These are phyloP conservation scores for Auricularia sp. DNA, from an alignment of 768 basidiomycete species.

Conservation along the genomic window DNA sequence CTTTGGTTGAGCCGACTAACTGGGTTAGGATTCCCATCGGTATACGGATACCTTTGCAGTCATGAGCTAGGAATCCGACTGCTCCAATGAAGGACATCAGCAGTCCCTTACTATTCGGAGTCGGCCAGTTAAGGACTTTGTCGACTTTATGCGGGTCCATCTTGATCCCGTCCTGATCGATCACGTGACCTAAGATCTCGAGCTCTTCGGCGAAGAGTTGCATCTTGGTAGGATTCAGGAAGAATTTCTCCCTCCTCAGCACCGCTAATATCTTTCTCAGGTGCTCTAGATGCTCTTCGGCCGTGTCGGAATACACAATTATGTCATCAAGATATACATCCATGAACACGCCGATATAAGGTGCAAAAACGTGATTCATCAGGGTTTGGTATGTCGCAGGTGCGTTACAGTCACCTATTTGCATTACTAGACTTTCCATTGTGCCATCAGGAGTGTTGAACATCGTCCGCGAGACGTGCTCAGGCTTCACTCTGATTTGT, in stretches of 20 bases:
- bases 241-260: slow-evolving; percentile 9
- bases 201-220: neutral
- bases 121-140: neutral
- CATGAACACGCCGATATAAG: slow-evolving; percentile 23
- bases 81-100: slow-evolving; percentile 1
- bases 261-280: slow-evolving; percentile 6
- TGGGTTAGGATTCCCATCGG: neutral
- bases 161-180: neutral
- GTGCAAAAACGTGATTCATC: slow-evolving; percentile 32
- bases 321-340: slow-evolving; percentile 29
- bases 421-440: slow-evolving; percentile 33
- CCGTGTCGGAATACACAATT: slow-evolving; percentile 22
- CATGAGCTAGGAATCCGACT: neutral
- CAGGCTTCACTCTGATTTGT: slow-evolving; percentile 19
- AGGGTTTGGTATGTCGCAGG: slow-evolving; percentile 33
- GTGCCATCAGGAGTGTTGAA: slow-evolving; percentile 33
- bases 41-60: neutral
- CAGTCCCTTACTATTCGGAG: neutral
- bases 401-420: slow-evolving; percentile 24
- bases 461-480: slow-evolving; percentile 15
- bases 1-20: neutral
- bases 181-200: slow-evolving; percentile 1
- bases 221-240: slow-evolving; percentile 2
- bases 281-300: slow-evolving; percentile 15
- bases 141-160: slow-evolving; percentile 1